A percentile compares a stretch with the other conserved stretches of the same genome.
Conservation (phyloP, 2,329 filamentous ascomycete genomes). For the Conoideocrella luteorostrata region DNA sequence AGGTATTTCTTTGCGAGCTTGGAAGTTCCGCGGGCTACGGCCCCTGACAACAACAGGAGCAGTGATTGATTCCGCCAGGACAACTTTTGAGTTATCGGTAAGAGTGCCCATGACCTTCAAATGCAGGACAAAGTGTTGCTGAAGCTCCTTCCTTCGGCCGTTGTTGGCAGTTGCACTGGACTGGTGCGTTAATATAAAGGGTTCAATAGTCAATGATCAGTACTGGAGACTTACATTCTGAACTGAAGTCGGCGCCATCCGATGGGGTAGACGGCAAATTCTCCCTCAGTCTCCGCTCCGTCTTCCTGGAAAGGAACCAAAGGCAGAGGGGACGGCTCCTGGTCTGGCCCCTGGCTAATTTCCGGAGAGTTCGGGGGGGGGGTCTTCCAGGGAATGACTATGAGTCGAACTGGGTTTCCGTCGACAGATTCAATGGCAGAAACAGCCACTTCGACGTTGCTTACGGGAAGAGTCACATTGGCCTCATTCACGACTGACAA, state of each 20-base stretch:
- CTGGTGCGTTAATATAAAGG: conserved; percentile 1
- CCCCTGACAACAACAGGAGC: conserved; percentile 91
- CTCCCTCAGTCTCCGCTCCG: conserved; percentile 57
- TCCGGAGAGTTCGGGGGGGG: conserved; percentile 73
- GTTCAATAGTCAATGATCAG: conserved; percentile 21
- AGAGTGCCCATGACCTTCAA: conserved; percentile 81
- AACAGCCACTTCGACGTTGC: conserved; percentile 77
- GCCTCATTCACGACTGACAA: conserved; percentile 77
- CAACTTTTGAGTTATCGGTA: conserved; percentile 73
- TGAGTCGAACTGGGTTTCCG: conserved; percentile 84
- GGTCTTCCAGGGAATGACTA: conserved; percentile 97
- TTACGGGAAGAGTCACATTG: conserved; percentile 76
- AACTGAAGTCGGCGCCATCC: conserved; percentile 94
- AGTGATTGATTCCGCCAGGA: conserved; percentile 77
- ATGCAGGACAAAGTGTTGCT: conserved; percentile 90
- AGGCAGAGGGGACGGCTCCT: conserved; percentile 78
- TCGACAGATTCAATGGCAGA: conserved; percentile 94
- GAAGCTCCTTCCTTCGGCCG: conserved; percentile 85
- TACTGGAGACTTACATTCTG: conserved; percentile 58
- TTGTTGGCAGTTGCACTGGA: conserved; percentile 87
- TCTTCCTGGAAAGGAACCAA: conserved; percentile 62
- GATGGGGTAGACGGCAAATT: conserved; percentile 85
- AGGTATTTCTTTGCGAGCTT: conserved; percentile 87
- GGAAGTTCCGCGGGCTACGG: conserved; percentile 89
- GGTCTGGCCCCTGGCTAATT: conserved; percentile 60